Conservation (phyloP, 2,329 filamentous ascomycete genomes). For the Leptographium radiaticola region DNA sequence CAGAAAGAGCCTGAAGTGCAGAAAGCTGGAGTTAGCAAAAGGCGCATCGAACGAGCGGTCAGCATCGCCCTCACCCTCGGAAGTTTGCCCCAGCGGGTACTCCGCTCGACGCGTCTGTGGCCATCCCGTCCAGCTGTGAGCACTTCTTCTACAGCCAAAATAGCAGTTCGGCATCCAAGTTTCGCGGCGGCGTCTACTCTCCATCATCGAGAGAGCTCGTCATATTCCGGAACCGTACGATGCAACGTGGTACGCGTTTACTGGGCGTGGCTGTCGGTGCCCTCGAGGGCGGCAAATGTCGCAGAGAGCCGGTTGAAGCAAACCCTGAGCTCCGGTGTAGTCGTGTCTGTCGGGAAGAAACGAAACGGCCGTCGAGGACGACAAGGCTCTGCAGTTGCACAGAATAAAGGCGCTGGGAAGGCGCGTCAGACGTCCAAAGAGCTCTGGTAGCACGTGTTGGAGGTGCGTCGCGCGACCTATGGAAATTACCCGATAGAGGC, state of each 20-base stretch:
- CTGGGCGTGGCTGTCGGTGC: neutral
- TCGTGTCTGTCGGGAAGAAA: neutral
- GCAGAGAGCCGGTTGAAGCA: no score
- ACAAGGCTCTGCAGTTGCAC: neutral
- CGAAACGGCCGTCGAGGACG: neutral
- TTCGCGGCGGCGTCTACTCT: neutral
- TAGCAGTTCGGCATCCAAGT: neutral
- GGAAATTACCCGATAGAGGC: neutral
- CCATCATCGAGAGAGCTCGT: neutral
- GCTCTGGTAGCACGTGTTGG: neutral
- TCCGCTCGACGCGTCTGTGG: neutral
- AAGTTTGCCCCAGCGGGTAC: neutral
- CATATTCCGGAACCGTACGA: neutral
- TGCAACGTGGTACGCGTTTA: neutral
- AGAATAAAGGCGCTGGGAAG: neutral
- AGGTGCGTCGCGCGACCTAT: neutral
- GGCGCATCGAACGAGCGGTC: neutral
- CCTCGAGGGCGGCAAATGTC: neutral
- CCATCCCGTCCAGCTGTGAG: neutral
- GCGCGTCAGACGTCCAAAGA: neutral
- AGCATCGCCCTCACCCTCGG: constrained; percentile 1
- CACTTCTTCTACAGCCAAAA: neutral
- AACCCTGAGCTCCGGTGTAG: neutral
- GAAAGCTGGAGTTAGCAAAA: neutral
- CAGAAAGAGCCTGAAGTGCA: constrained; percentile 1